Conservation (phyloP, 2,329 filamentous ascomycete species). For the Fusarium albosuccineum region DNA sequence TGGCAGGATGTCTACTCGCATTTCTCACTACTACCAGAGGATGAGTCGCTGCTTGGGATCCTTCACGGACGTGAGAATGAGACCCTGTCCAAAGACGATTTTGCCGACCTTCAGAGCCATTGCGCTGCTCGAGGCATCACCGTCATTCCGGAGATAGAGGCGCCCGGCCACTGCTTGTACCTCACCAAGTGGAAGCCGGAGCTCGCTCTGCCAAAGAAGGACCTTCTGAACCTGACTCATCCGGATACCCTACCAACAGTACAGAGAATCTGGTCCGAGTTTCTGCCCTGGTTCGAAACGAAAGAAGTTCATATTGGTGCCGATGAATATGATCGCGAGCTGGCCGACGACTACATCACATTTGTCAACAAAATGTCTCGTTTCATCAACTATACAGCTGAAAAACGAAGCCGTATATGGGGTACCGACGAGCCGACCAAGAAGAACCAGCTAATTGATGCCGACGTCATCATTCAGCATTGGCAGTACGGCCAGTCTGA, state of each 20-base stretch:
- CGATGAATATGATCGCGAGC: slow-evolving; percentile 24
- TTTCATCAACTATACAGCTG: slow-evolving; percentile 16
- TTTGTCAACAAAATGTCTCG: slow-evolving; percentile 30
- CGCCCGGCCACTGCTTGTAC: slow-evolving; percentile 10
- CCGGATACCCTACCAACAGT: slow-evolving; percentile 8
- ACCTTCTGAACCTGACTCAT: slow-evolving; percentile 15
- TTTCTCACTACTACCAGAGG: slow-evolving; percentile 13
- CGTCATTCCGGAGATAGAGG: slow-evolving; percentile 19
- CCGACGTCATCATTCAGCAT: slow-evolving; percentile 17
- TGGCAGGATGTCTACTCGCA: slow-evolving; percentile 25
- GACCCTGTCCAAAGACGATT: slow-evolving; percentile 8
- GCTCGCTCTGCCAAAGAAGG: slow-evolving; percentile 17
- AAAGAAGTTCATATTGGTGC: slow-evolving; percentile 24
- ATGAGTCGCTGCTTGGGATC: slow-evolving; percentile 9
- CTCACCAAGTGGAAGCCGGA: slow-evolving; percentile 30
- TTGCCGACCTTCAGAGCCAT: slow-evolving; percentile 5
- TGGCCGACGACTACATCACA: slow-evolving; percentile 26
- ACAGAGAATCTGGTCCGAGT: slow-evolving; percentile 20
- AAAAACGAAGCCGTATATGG: slow-evolving; percentile 26
- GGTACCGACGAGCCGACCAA: slow-evolving; percentile 20
- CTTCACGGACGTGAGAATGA: slow-evolving; percentile 25
- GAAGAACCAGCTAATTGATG: slow-evolving; percentile 18
- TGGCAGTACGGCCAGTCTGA: slow-evolving; percentile 32
- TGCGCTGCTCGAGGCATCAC: slow-evolving; percentile 21
- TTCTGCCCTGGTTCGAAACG: slow-evolving; percentile 20